Percentiles rank a stretch among this genome's conserved stretches.
Evolutionary conservation across 805 yeast genomes (phyloP).

Genomic region (Kodamaea neixiangensis): DNA sequence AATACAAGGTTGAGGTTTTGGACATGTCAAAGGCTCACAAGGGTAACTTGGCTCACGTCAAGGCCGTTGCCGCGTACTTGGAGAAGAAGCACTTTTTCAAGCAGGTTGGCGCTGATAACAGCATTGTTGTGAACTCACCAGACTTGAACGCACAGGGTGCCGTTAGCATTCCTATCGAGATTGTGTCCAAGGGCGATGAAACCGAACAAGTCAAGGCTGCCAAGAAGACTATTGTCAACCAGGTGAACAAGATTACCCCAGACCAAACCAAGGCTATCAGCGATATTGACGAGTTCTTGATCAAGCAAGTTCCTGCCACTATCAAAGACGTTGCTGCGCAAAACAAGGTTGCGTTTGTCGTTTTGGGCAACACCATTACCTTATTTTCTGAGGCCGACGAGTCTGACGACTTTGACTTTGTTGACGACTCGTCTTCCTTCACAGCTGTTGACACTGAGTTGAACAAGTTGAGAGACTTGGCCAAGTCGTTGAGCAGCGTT

Average conservation of each 20-base stretch:
- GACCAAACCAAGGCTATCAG: slow-evolving; percentile 54
- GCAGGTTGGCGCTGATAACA: slow-evolving; percentile 38
- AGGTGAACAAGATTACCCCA: slow-evolving; percentile 76
- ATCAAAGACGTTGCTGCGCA: slow-evolving; percentile 44
- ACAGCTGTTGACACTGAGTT: slow-evolving; percentile 56
- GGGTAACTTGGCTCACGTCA: slow-evolving; percentile 74
- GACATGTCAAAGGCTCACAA: slow-evolving; percentile 91
- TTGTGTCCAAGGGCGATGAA: slow-evolving; percentile 51
- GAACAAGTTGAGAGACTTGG: slow-evolving; percentile 58
- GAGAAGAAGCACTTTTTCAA: slow-evolving; percentile 50
- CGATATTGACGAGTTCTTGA: slow-evolving; percentile 69
- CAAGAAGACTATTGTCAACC: slow-evolving; percentile 69
- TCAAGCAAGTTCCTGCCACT: slow-evolving; percentile 44
- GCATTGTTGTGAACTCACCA: slow-evolving; percentile 43
- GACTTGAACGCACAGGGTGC: slow-evolving; percentile 34
- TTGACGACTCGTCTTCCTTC: slow-evolving; percentile 48
- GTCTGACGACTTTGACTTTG: slow-evolving; percentile 59
- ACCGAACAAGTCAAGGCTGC: slow-evolving; percentile 57
- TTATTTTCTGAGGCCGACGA: slow-evolving; percentile 50
- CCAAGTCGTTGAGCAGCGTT: slow-evolving; percentile 51
- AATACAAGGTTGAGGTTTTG: slow-evolving; percentile 62
- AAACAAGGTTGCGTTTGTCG: slow-evolving; percentile 56
- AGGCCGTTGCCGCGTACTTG: slow-evolving; percentile 69
- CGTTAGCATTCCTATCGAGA: slow-evolving; percentile 55
- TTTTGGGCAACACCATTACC: slow-evolving; percentile 54